phyloP scores from a whole-genome alignment of 1,284 basidiomycete species.

The Trichosporon inkin region DNA sequence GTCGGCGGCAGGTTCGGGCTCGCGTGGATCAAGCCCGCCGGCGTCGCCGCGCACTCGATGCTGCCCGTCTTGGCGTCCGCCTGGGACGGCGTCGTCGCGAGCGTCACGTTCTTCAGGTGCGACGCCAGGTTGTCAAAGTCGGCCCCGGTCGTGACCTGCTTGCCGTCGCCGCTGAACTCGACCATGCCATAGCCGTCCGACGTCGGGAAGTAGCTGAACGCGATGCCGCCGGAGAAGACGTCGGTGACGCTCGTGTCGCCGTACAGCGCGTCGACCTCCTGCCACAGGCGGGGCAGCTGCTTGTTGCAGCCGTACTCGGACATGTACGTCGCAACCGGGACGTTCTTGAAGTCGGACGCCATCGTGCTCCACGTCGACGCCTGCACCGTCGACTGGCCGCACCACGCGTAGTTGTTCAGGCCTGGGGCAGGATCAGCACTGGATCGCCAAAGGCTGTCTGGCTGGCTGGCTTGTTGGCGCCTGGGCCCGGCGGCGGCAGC shows the following conservation, averaged over 20 bases:
- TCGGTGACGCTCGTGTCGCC: slow-evolving; percentile 62
- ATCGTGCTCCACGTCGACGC: slow-evolving; percentile 54
- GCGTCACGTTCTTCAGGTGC: slow-evolving; percentile 59
- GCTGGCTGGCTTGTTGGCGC: no score
- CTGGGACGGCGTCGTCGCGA: slow-evolving; percentile 63
- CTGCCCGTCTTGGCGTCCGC: slow-evolving; percentile 58
- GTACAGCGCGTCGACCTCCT: slow-evolving; percentile 71
- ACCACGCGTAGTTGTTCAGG: slow-evolving; percentile 61
- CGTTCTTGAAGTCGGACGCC: slow-evolving; percentile 51
- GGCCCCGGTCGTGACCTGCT: slow-evolving; percentile 38
- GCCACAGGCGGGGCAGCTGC: slow-evolving; percentile 67
- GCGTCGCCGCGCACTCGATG: slow-evolving; percentile 64
- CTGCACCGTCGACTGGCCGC: slow-evolving; percentile 63
- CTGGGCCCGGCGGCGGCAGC: no score
- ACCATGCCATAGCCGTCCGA: slow-evolving; percentile 77
- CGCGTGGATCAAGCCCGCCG: slow-evolving; percentile 57
- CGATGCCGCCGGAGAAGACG: slow-evolving; percentile 82
- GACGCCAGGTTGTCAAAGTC: slow-evolving; percentile 64
- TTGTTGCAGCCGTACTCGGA: slow-evolving; percentile 81
- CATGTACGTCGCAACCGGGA: slow-evolving; percentile 81
- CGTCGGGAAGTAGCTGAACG: slow-evolving; percentile 73
- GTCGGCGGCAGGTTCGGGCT: slow-evolving; percentile 73
- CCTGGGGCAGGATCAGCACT: slow-evolving; percentile 23
- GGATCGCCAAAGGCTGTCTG: no score
- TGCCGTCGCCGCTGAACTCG: slow-evolving; percentile 56